A percentile compares a stretch with the other conserved stretches of the same genome.
These are phyloP conservation scores for Tardiomyces digboiensis DNA, from an alignment of 1,139 yeast species.

Conservation along the genomic window DNA sequence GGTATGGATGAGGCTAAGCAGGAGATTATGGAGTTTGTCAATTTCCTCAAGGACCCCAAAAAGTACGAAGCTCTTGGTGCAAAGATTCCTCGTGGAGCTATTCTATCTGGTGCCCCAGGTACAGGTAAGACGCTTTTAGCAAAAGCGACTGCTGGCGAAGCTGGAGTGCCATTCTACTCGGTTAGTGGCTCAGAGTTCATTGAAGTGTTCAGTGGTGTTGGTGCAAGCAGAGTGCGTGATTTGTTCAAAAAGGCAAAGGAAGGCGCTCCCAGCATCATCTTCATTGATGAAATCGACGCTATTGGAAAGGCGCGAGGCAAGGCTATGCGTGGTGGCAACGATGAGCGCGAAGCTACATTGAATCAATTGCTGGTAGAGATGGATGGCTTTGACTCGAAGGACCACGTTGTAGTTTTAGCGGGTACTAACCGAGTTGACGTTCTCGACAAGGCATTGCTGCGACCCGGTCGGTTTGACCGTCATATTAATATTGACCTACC, in stretches of 20 bases:
- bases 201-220: conserved; percentile 99
- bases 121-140: conserved; percentile 97
- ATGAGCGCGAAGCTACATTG: conserved; percentile 93
- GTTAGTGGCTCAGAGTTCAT: conserved; percentile 98
- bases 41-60: conserved; percentile 81
- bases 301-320: conserved; percentile 91
- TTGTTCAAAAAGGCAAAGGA: conserved; percentile 86
- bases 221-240: conserved; percentile 96
- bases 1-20: conserved; percentile 96
- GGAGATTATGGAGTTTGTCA: conserved; percentile 96
- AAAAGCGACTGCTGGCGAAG: conserved; percentile 98
- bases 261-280: conserved; percentile 89
- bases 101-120: conserved; percentile 97
- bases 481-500: conserved; percentile 89
- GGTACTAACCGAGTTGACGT: conserved; percentile 97
- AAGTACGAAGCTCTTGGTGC: conserved; percentile 92
- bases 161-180: conserved; percentile 91
- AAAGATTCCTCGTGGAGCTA: conserved; percentile 96
- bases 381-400: conserved; percentile 90
- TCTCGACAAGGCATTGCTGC: conserved; percentile 80
- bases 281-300: conserved; percentile 97
- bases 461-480: conserved; percentile 97
- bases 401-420: conserved; percentile 92
- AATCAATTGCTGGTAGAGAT: conserved; percentile 93
- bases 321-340: conserved; percentile 79